These are phyloP conservation scores for Fraxinus baroniana DNA, from an alignment of 305 asterid species.

Conservation along the genomic window DNA sequence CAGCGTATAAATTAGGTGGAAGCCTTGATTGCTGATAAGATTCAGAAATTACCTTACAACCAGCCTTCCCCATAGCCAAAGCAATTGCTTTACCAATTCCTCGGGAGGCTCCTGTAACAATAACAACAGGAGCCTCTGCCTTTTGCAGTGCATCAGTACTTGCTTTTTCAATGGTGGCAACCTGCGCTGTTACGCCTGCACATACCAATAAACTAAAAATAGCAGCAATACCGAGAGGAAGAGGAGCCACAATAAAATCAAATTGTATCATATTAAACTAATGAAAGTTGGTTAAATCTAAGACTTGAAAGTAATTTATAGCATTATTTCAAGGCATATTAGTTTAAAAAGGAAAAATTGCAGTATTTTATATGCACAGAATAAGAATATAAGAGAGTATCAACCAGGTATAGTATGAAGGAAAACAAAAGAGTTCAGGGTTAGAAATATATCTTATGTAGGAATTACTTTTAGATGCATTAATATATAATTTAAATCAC, in stretches of 20 bases:
- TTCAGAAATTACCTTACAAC: conserved; percentile 67
- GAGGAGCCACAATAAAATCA: background rate
- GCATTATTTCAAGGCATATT: background rate
- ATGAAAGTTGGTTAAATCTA: background rate
- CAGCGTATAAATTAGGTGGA: background rate
- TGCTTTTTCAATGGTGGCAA: conserved; percentile 56
- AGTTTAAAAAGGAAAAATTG: background rate
- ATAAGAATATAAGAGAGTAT: background rate
- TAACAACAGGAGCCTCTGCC: conserved; percentile 77
- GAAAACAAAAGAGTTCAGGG: background rate
- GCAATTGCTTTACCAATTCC: conserved; percentile 96
- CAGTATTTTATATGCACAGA: background rate
- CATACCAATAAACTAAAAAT: conserved; percentile 12
- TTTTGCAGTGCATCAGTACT: conserved; percentile 44
- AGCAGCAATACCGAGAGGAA: background rate
- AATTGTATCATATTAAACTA: background rate
- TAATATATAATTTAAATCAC: background rate
- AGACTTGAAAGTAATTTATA: background rate
- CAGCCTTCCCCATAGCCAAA: conserved; percentile 83
- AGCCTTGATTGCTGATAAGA: background rate
- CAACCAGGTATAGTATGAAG: background rate
- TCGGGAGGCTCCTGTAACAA: conserved; percentile 93
- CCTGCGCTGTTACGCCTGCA: conserved; percentile 78
- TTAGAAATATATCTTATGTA: background rate
- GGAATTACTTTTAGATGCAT: background rate